These are phyloP conservation scores for Dactylonectria macrodidyma DNA, from an alignment of 2,329 filamentous ascomycete genomes.

Conservation along the genomic window DNA sequence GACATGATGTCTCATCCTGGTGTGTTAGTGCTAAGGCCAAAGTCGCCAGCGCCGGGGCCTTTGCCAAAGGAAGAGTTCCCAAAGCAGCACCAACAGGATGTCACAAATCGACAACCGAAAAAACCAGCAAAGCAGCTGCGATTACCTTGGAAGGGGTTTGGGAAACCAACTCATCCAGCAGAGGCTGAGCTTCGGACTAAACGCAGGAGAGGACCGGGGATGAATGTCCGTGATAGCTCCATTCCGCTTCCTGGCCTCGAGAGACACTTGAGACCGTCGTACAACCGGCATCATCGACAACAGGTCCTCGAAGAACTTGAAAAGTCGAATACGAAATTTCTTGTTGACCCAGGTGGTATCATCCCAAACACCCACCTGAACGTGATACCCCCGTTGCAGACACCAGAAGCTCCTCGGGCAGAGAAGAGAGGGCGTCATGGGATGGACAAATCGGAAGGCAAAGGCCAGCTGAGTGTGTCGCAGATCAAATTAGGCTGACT, in stretches of 20 bases:
- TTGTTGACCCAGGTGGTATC: conserved; percentile 34
- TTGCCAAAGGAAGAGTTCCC: neutral
- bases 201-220: conserved; percentile 31
- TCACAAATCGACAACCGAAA: neutral
- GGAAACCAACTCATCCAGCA: conserved; percentile 20
- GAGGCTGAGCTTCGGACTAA: conserved; percentile 18
- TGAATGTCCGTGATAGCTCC: conserved; percentile 37
- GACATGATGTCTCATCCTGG: neutral
- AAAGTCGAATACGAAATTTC: conserved; percentile 48
- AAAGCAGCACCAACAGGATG: neutral
- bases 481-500: conserved; percentile 23
- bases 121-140: conserved; percentile 3
- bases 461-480: conserved; percentile 1
- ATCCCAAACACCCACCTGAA: conserved; percentile 24
- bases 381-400: neutral
- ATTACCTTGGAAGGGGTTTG: conserved; percentile 34
- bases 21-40: neutral
- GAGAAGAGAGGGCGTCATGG: neutral
- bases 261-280: conserved; percentile 37
- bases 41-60: neutral
- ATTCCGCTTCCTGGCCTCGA: conserved; percentile 45
- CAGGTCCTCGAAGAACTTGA: conserved; percentile 49
- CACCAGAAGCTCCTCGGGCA: conserved; percentile 1
- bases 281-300: conserved; percentile 37
- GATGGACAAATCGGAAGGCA: neutral